These are phyloP conservation scores for Cyclotella choctawhatcheeana DNA, from an alignment of 108 stramenopile species.

Conservation along the genomic window DNA sequence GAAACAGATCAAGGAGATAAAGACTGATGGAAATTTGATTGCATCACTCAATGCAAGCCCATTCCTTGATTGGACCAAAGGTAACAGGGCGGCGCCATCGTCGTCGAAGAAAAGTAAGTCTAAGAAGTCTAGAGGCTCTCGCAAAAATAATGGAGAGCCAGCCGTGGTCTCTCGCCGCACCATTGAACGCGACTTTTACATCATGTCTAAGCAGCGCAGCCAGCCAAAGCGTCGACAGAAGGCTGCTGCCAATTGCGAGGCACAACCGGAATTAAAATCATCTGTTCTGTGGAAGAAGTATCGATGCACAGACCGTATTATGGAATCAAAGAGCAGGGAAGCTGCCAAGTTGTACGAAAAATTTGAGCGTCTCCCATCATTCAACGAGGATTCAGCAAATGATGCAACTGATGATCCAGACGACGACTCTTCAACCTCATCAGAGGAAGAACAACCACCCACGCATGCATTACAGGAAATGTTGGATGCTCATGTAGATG, in stretches of 20 bases:
- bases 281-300: conserved; percentile 46
- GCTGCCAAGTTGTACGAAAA: conserved; percentile 20
- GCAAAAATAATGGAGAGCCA: conserved; percentile 17
- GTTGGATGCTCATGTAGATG: conserved; percentile 34
- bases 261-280: conserved; percentile 26
- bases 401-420: conserved; percentile 2
- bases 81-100: background rate
- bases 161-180: conserved; percentile 37
- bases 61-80: conserved; percentile 11
- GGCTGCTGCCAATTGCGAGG: background rate
- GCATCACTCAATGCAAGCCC: conserved; percentile 24
- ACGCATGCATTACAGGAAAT: conserved; percentile 38
- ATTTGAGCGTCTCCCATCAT: conserved; percentile 20
- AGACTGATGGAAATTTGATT: background rate
- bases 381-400: background rate
- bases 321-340: conserved; percentile 25
- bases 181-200: conserved; percentile 49
- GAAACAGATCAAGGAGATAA: conserved; percentile 1
- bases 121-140: background rate
- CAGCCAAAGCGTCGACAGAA: conserved; percentile 21
- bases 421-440: conserved; percentile 14
- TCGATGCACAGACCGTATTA: conserved; percentile 40
- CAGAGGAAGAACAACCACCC: conserved; percentile 23
- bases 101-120: background rate
- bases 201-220: conserved; percentile 38